Conservation (phyloP, 768 basidiomycete species). For the Amanita subjunquillea region DNA sequence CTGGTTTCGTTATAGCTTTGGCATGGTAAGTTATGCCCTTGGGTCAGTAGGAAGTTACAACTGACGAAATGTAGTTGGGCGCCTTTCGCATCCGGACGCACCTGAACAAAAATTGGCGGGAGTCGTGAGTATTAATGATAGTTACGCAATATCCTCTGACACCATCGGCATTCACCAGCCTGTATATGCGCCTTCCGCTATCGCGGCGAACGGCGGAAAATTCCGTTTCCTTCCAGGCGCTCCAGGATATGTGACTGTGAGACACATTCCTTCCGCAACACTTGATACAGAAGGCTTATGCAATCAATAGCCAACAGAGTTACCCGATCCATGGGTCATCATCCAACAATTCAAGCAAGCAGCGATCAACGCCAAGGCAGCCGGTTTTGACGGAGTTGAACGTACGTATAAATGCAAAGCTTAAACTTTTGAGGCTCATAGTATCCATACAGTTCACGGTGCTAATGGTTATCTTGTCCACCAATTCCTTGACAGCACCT, state of each 20-base stretch:
- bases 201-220: slow-evolving; percentile 30
- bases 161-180: slow-evolving; percentile 19
- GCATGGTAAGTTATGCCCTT: slow-evolving; percentile 20
- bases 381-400: slow-evolving; percentile 51
- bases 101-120: slow-evolving; percentile 28
- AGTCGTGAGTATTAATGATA: slow-evolving; percentile 12
- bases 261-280: slow-evolving; percentile 4
- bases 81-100: slow-evolving; percentile 25
- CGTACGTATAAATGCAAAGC: slow-evolving; percentile 14
- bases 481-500: slow-evolving; percentile 39
- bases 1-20: slow-evolving; percentile 17
- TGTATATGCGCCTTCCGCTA: slow-evolving; percentile 36
- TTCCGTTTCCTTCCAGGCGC: slow-evolving; percentile 27
- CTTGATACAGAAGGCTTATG: not conserved
- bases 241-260: slow-evolving; percentile 30
- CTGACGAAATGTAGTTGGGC: slow-evolving; percentile 18
- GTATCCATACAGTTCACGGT: slow-evolving; percentile 23
- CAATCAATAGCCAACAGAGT: slow-evolving; percentile 24
- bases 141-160: not conserved
- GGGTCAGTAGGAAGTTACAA: not conserved
- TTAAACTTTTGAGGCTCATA: not conserved
- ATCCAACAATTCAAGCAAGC: slow-evolving; percentile 31
- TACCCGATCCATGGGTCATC: slow-evolving; percentile 30
- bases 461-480: slow-evolving; percentile 34
- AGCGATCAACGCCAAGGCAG: slow-evolving; percentile 35